Conservation (phyloP, 2,329 filamentous ascomycete genomes). For the Colletotrichum incanum region DNA sequence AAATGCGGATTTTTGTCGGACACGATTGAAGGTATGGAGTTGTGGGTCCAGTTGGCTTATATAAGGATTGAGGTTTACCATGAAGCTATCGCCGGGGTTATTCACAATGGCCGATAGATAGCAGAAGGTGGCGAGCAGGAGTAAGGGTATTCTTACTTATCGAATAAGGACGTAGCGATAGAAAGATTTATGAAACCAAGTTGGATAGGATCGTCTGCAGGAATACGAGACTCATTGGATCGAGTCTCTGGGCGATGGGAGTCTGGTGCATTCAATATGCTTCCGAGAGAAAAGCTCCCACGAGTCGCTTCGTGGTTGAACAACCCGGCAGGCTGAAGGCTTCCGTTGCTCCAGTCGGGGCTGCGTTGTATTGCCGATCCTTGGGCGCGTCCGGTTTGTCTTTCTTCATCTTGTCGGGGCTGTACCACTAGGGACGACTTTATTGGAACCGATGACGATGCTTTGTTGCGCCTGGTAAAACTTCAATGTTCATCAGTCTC, state of each 20-base stretch:
- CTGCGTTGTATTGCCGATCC: conserved; percentile 10
- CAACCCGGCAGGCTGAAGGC: conserved; percentile 52
- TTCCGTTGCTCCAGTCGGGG: conserved; percentile 41
- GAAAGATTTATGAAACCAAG: conserved; percentile 24
- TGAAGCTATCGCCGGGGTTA: conserved; percentile 50
- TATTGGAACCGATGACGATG: background rate
- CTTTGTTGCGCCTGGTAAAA: background rate
- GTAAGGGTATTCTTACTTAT: conserved; percentile 10
- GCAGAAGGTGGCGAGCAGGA: background rate
- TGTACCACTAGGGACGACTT: background rate
- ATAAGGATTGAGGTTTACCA: conserved; percentile 57
- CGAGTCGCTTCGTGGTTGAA: conserved; percentile 53
- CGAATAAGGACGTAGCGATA: conserved; percentile 30
- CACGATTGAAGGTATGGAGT: conserved; percentile 56
- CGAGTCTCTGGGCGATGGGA: background rate
- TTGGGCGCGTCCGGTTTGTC: background rate
- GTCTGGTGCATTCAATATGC: conserved; percentile 47
- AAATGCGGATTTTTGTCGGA: conserved; percentile 54
- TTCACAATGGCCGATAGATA: background rate
- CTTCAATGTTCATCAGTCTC: background rate
- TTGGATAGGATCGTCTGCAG: conserved; percentile 12
- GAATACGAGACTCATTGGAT: background rate
- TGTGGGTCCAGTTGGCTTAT: conserved; percentile 57
- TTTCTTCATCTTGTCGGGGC: background rate
- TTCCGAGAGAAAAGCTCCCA: conserved; percentile 54